A percentile compares a stretch with the other conserved stretches of the same genome.
Evolutionary conservation across 257 asterid species (phyloP).

Genomic region (Salvia splendens): DNA sequence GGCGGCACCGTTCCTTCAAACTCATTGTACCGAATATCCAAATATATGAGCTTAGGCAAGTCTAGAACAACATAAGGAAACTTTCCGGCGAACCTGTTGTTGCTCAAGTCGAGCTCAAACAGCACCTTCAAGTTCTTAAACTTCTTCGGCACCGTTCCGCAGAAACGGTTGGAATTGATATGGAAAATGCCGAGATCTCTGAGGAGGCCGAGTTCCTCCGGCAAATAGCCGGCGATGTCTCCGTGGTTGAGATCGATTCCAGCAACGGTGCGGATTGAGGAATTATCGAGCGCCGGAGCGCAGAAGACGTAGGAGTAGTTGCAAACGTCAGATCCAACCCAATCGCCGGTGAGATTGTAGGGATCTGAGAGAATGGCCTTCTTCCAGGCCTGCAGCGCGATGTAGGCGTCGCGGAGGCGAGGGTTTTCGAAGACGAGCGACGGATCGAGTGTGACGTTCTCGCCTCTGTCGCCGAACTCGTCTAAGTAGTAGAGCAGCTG

Average conservation of each 20-base stretch:
- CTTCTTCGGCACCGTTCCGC: conserved; percentile 66
- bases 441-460: conserved; percentile 66
- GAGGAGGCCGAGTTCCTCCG: conserved; percentile 78
- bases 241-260: conserved; percentile 88
- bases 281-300: conserved; percentile 66
- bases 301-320: conserved; percentile 70
- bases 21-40: conserved; percentile 77
- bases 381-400: conserved; percentile 91
- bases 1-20: conserved; percentile 84
- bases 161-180: conserved; percentile 77
- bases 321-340: conserved; percentile 83
- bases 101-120: conserved; percentile 80
- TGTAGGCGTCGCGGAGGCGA: conserved; percentile 67
- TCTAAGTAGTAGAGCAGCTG: conserved; percentile 79
- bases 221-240: conserved; percentile 87
- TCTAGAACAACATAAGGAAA: conserved; percentile 79
- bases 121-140: conserved; percentile 55
- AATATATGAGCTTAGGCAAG: conserved; percentile 55
- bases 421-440: conserved; percentile 65
- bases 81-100: conserved; percentile 85
- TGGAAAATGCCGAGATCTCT: conserved; percentile 83
- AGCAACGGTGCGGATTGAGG: conserved; percentile 59
- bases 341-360: conserved; percentile 49
- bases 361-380: conserved; percentile 90
- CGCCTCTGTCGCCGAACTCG: conserved; percentile 77